Evolutionary conservation across 768 basidiomycete species (phyloP).

Genomic region (Astraeus odoratus): DNA sequence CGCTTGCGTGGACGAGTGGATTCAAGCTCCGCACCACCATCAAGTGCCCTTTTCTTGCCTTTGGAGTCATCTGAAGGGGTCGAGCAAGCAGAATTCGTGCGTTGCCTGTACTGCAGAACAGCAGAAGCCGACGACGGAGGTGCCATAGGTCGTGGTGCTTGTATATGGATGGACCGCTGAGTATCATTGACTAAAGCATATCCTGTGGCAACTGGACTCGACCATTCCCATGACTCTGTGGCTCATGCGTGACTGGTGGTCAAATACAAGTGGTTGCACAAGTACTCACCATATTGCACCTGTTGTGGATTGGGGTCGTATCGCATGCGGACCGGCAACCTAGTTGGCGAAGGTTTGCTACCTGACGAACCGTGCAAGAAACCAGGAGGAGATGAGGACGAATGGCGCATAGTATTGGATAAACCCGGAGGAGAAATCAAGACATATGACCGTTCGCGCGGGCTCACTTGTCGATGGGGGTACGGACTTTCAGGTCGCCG

Average conservation of each 20-base stretch:
- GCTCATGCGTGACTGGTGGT: no score
- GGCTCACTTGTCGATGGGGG: no score
- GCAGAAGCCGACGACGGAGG: conserved; percentile 28
- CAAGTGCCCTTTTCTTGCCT: conserved; percentile 35
- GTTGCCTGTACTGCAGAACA: conserved; percentile 23
- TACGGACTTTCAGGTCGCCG: conserved; percentile 13
- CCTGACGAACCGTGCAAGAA: conserved; percentile 27
- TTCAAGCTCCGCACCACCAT: conserved; percentile 19
- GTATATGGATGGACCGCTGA: conserved; percentile 19
- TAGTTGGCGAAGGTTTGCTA: conserved; percentile 13
- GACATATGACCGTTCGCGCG: no score
- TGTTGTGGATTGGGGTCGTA: conserved; percentile 15
- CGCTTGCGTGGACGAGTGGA: conserved; percentile 29
- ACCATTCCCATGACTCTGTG: conserved; percentile 21
- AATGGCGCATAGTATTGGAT: conserved; percentile 25
- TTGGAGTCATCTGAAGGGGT: conserved; percentile 25
- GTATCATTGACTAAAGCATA: conserved; percentile 13
- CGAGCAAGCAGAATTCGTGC: conserved; percentile 13
- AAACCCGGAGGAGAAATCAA: conserved; percentile 28
- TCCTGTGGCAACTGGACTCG: conserved; percentile 9
- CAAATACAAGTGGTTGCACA: no score
- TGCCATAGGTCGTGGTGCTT: conserved; percentile 22
- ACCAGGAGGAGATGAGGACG: conserved; percentile 29
- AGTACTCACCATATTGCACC: conserved; percentile 25
- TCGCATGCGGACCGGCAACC: no score